phyloP scores from a whole-genome alignment of 2,329 filamentous ascomycete species.

The Huntiella abstrusa region DNA sequence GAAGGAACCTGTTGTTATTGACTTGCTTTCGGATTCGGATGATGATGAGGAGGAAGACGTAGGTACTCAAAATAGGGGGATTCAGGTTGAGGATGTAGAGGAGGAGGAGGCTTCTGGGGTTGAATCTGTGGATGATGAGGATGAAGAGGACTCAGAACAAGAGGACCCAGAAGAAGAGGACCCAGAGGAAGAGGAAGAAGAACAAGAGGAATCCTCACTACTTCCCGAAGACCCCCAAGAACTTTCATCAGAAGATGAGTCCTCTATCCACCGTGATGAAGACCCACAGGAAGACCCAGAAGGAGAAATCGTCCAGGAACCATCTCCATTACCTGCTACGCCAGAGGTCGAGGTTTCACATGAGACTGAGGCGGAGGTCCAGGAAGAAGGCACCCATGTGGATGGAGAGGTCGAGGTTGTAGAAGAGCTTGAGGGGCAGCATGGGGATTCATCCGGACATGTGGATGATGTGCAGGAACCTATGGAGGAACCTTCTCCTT shows the following conservation, averaged over 20 bases:
- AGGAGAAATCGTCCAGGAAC: too few species aligned
- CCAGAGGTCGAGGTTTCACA: not conserved
- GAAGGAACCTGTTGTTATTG: slow-evolving; percentile 25
- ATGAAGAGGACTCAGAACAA: not conserved
- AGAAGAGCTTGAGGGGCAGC: slow-evolving; percentile 4
- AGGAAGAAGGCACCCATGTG: slow-evolving; percentile 3
- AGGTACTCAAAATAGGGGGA: not conserved
- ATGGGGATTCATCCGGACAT: not conserved
- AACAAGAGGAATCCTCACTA: too few species aligned
- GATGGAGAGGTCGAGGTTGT: slow-evolving; percentile 1
- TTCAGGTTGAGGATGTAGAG: not conserved
- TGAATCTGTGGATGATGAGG: not conserved
- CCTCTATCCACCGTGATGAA: too few species aligned
- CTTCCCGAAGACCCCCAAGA: too few species aligned
- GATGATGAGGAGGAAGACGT: slow-evolving; percentile 15
- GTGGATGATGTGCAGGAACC: not conserved
- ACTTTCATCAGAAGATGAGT: too few species aligned
- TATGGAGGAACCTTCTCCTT: not conserved
- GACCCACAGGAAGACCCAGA: too few species aligned
- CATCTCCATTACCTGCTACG: not conserved
- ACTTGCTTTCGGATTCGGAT: slow-evolving; percentile 28
- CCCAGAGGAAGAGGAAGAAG: not conserved
- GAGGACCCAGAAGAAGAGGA: not conserved
- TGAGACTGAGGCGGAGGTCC: not conserved
- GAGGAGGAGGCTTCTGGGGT: not conserved